Evolutionary conservation across 1,284 basidiomycete genomes (phyloP).

Genomic region (Rhodofomes roseus): DNA sequence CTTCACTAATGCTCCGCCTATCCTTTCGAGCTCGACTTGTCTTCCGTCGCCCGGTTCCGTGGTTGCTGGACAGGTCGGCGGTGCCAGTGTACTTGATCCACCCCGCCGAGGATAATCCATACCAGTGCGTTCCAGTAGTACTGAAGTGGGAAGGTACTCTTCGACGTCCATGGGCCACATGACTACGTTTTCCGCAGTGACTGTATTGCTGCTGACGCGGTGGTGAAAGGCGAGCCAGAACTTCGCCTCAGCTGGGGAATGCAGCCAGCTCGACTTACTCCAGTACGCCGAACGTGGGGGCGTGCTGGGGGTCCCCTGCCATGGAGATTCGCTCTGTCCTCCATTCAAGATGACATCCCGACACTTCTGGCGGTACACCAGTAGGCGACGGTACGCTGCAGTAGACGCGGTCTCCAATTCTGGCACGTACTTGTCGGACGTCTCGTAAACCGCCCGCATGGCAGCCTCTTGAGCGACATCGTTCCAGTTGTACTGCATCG

Average conservation of each 20-base stretch:
- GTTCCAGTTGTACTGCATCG: not conserved
- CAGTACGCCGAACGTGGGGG: not conserved
- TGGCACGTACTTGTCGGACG: slow-evolving; percentile 6
- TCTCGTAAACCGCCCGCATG: not conserved
- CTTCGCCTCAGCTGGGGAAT: not conserved
- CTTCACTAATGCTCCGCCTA: not conserved
- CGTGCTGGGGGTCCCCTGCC: too few species aligned
- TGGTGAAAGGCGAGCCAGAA: not conserved
- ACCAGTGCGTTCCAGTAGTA: too few species aligned
- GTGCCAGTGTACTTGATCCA: too few species aligned
- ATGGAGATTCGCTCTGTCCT: too few species aligned
- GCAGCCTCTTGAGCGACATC: slow-evolving; percentile 8
- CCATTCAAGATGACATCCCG: not conserved
- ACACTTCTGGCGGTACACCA: slow-evolving; percentile 5
- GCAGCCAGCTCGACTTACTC: not conserved
- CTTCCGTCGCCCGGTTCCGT: not conserved
- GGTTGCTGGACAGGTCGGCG: too few species aligned
- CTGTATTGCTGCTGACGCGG: not conserved
- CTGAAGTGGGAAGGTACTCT: not conserved
- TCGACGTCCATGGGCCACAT: not conserved
- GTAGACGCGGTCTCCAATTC: slow-evolving; percentile 12
- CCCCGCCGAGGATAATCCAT: too few species aligned
- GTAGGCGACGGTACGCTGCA: slow-evolving; percentile 10
- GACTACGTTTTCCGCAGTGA: not conserved
- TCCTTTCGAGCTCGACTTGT: not conserved